Evolutionary conservation across 208 protist genomes (phyloP).

Genomic region (Leishmania mexicana): DNA sequence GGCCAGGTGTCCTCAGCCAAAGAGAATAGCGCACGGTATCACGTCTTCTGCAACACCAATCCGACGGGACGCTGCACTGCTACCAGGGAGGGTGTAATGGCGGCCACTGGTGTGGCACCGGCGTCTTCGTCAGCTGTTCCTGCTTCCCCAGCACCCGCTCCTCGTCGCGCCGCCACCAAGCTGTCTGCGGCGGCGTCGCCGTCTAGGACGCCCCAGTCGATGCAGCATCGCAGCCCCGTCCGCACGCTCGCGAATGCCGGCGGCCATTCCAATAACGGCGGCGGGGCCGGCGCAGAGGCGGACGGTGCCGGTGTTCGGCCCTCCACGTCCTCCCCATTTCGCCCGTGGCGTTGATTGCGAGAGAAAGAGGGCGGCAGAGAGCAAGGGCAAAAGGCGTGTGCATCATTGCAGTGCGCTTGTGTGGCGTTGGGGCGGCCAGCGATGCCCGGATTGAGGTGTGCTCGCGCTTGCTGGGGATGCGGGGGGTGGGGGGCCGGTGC

Average conservation of each 20-base stretch:
- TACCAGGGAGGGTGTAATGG: neutral
- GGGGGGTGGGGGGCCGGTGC: neutral
- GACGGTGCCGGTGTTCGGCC: conserved; percentile 8
- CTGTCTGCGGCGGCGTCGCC: neutral
- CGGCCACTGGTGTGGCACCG: neutral
- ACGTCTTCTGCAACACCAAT: conserved; percentile 49
- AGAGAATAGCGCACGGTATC: conserved; percentile 30
- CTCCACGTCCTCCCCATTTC: conserved; percentile 21
- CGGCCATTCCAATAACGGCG: neutral
- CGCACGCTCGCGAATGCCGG: neutral
- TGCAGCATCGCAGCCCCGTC: conserved; percentile 22
- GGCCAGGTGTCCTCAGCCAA: conserved; percentile 44
- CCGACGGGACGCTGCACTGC: conserved; percentile 17
- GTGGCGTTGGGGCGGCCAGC: neutral
- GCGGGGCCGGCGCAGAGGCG: neutral
- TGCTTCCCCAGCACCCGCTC: neutral
- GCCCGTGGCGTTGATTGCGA: conserved; percentile 20
- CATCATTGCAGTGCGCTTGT: conserved; percentile 1
- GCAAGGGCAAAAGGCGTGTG: neutral
- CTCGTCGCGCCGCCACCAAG: neutral
- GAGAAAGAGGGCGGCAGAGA: neutral
- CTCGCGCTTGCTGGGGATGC: neutral
- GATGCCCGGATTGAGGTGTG: neutral
- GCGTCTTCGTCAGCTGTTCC: neutral
- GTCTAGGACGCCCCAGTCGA: neutral